phyloP scores from a whole-genome alignment of 257 asterid species.

The Vinca minor region DNA sequence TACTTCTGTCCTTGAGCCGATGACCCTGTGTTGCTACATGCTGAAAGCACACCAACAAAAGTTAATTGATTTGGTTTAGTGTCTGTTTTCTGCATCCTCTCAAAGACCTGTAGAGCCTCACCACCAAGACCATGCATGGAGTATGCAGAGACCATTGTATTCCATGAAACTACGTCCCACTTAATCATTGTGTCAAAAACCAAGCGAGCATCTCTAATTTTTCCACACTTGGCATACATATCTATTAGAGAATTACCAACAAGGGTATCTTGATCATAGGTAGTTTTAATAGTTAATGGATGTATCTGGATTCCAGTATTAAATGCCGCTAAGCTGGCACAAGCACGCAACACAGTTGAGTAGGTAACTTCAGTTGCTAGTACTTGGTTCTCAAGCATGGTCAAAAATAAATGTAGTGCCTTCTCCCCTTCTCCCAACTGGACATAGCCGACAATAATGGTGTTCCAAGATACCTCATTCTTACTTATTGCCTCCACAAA shows the following conservation, averaged over 20 bases:
- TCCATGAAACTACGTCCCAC: conserved; percentile 74
- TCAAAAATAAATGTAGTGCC: conserved; percentile 48
- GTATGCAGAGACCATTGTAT: conserved; percentile 78
- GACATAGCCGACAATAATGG: conserved; percentile 70
- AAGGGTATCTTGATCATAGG: conserved; percentile 46
- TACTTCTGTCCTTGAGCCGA: conserved; percentile 54
- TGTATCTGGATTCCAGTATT: conserved; percentile 78
- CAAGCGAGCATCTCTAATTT: conserved; percentile 57
- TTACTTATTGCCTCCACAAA: conserved; percentile 40
- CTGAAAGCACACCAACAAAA: conserved; percentile 83
- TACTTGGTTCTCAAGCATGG: conserved; percentile 50
- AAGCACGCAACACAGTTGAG: conserved; percentile 76
- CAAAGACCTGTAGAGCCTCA: conserved; percentile 63
- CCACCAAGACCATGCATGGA: conserved; percentile 82
- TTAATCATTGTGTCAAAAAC: conserved; percentile 47
- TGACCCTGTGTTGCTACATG: conserved; percentile 88
- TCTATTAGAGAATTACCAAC: conserved; percentile 85
- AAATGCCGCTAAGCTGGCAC: conserved; percentile 73
- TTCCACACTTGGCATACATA: conserved; percentile 90
- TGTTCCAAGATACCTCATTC: conserved; percentile 90
- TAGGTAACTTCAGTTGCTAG: conserved; percentile 72
- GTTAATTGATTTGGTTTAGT: conserved; percentile 59
- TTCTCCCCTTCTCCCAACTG: conserved; percentile 67
- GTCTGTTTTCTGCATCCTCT: conserved; percentile 45
- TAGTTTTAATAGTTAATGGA: conserved; percentile 48